Evolutionary conservation across 768 basidiomycete genomes (phyloP).

Genomic region (Royoungia palumana): DNA sequence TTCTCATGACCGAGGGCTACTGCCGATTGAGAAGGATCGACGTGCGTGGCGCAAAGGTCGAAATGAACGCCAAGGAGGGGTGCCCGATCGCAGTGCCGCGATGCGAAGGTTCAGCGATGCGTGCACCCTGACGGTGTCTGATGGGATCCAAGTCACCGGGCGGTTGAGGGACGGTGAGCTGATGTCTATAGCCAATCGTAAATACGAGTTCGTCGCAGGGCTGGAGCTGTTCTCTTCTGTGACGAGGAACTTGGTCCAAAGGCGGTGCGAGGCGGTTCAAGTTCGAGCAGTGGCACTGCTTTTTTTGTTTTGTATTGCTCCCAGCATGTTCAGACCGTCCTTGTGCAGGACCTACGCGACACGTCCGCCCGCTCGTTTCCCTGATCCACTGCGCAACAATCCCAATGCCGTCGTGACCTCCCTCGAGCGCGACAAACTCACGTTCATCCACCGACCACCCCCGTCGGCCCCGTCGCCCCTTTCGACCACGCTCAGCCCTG

Average conservation of each 20-base stretch:
- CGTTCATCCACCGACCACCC: slow-evolving; percentile 84
- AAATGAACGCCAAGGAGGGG: slow-evolving; percentile 21
- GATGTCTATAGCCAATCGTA: too few relatives aligned
- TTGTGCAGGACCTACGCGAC: slow-evolving; percentile 44
- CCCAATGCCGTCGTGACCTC: slow-evolving; percentile 49
- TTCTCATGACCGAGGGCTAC: not conserved
- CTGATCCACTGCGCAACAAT: slow-evolving; percentile 55
- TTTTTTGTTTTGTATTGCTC: not conserved
- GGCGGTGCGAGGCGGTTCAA: not conserved
- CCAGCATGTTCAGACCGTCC: slow-evolving; percentile 9
- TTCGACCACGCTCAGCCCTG: slow-evolving; percentile 65
- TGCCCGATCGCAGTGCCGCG: slow-evolving; percentile 32
- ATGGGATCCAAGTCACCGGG: slow-evolving; percentile 29
- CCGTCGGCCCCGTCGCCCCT: slow-evolving; percentile 70
- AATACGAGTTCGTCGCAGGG: too few relatives aligned
- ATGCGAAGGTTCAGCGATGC: slow-evolving; percentile 48
- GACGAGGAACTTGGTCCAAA: not conserved
- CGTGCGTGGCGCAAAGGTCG: not conserved
- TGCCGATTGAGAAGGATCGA: slow-evolving; percentile 22
- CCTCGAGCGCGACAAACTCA: slow-evolving; percentile 54
- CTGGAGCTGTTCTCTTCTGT: slow-evolving; percentile 8
- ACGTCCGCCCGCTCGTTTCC: slow-evolving; percentile 49
- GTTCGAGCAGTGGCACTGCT: not conserved
- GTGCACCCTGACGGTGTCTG: slow-evolving; percentile 44
- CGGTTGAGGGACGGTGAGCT: too few relatives aligned